phyloP scores from a whole-genome alignment of 768 basidiomycete species.

The Infundibulicybe gibba region DNA sequence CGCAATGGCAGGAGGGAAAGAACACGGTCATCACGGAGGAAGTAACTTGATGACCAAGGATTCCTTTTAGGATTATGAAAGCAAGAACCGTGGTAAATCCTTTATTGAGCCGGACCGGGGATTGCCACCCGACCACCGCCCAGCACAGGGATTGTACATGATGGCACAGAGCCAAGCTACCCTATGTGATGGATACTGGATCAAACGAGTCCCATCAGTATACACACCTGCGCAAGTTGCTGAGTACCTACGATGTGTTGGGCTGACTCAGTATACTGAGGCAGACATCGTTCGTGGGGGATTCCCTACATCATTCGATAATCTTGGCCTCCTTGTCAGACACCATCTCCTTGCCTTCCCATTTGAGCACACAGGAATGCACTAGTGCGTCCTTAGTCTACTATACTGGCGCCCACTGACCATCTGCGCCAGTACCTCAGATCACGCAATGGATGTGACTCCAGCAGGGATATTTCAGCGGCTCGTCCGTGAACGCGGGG shows the following conservation, averaged over 20 bases:
- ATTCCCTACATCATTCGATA: conserved; percentile 22
- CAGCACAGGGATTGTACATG: too few relatives aligned
- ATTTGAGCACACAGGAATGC: conserved; percentile 34
- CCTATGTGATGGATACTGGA: too few relatives aligned
- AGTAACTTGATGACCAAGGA: too few relatives aligned
- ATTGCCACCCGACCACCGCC: too few relatives aligned
- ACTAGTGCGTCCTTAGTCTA: conserved; percentile 24
- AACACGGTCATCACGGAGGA: too few relatives aligned
- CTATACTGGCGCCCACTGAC: background rate
- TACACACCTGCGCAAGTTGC: conserved; percentile 11
- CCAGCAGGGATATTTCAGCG: conserved; percentile 12
- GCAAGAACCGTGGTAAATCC: too few relatives aligned
- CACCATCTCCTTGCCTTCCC: conserved; percentile 29
- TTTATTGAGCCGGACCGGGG: too few relatives aligned
- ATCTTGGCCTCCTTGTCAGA: too few relatives aligned
- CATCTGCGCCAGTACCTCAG: background rate
- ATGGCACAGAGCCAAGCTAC: too few relatives aligned
- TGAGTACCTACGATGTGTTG: conserved; percentile 23
- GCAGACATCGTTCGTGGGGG: conserved; percentile 11
- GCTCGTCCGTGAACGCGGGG: conserved; percentile 11
- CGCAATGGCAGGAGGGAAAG: too few relatives aligned
- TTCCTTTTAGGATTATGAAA: too few relatives aligned
- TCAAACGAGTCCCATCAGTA: too few relatives aligned
- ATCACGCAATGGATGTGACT: conserved; percentile 9
- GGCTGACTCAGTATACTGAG: conserved; percentile 9